Evolutionary conservation across 2,329 filamentous ascomycete genomes (phyloP).

Genomic region (Nemania diffusa): DNA sequence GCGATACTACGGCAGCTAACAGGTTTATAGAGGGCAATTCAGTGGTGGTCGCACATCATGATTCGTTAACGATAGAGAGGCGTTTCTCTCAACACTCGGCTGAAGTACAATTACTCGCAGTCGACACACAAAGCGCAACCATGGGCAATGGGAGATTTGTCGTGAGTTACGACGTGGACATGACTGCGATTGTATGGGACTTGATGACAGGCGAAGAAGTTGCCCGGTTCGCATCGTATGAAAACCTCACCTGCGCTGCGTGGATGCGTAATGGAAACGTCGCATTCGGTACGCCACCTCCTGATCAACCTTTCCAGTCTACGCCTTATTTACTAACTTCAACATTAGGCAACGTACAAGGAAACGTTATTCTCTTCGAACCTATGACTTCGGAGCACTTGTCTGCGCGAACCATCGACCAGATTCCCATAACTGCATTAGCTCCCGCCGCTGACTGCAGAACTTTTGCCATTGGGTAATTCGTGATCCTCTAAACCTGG

Average conservation of each 20-base stretch:
- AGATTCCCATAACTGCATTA: constrained; percentile 93
- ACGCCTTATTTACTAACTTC: constrained; percentile 17
- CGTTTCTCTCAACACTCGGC: constrained; percentile 86
- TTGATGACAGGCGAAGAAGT: constrained; percentile 90
- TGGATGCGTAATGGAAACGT: constrained; percentile 99
- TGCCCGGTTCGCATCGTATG: constrained; percentile 91
- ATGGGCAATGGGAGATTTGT: constrained; percentile 84
- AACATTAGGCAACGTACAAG: constrained; percentile 82
- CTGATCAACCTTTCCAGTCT: neutral
- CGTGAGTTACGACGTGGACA: constrained; percentile 90
- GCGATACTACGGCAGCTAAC: constrained; percentile 34
- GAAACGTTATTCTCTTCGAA: constrained; percentile 94
- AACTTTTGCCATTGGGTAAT: constrained; percentile 94
- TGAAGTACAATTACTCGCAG: constrained; percentile 83
- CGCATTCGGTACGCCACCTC: constrained; percentile 79
- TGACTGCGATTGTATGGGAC: constrained; percentile 97
- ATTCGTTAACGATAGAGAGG: constrained; percentile 88
- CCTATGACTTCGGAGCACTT: constrained; percentile 92
- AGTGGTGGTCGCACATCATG: constrained; percentile 90
- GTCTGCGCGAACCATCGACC: constrained; percentile 86
- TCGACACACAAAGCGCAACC: constrained; percentile 92
- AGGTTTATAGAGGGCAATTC: constrained; percentile 70
- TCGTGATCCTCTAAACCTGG: constrained; percentile 6
- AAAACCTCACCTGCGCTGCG: constrained; percentile 82
- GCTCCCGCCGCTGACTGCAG: constrained; percentile 90